Percentiles rank a stretch among this genome's conserved stretches.
phyloP scores from a whole-genome alignment of 495 filamentous ascomycete species.

The Xylaria sp. region DNA sequence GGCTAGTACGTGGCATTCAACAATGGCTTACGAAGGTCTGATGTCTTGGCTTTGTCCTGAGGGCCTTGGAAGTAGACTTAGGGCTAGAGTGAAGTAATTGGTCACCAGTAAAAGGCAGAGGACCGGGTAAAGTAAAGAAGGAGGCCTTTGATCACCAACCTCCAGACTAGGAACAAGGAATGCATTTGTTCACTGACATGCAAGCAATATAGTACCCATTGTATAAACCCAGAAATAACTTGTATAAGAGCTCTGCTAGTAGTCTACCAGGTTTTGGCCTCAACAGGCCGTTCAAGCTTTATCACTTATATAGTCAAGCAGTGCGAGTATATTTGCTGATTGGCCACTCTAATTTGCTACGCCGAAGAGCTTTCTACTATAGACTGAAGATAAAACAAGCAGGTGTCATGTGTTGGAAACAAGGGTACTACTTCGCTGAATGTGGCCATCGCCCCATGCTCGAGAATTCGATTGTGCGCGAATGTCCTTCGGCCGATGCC shows the following conservation, averaged over 20 bases:
- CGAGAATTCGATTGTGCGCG: neutral
- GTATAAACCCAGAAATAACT: neutral
- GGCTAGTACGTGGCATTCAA: too few relatives aligned
- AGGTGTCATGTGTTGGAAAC: slow-evolving; percentile 20
- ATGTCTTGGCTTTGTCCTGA: neutral
- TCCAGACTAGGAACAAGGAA: neutral
- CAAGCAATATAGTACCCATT: neutral
- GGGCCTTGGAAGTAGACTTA: neutral
- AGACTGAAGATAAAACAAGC: neutral
- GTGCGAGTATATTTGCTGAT: neutral
- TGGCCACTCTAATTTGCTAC: neutral
- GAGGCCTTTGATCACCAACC: neutral
- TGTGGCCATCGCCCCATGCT: slow-evolving; percentile 5
- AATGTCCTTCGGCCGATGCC: slow-evolving; percentile 1
- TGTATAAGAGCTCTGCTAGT: neutral
- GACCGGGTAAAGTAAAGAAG: neutral
- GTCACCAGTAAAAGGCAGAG: neutral
- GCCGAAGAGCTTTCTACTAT: neutral
- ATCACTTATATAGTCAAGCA: neutral
- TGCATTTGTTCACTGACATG: neutral
- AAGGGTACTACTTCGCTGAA: neutral
- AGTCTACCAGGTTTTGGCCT: neutral
- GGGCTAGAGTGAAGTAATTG: neutral
- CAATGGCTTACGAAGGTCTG: neutral
- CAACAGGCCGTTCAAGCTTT: neutral